A percentile compares a stretch with the other conserved stretches of the same genome.
phyloP scores from a whole-genome alignment of 148 eudicot species.

The Chenopodium album region DNA sequence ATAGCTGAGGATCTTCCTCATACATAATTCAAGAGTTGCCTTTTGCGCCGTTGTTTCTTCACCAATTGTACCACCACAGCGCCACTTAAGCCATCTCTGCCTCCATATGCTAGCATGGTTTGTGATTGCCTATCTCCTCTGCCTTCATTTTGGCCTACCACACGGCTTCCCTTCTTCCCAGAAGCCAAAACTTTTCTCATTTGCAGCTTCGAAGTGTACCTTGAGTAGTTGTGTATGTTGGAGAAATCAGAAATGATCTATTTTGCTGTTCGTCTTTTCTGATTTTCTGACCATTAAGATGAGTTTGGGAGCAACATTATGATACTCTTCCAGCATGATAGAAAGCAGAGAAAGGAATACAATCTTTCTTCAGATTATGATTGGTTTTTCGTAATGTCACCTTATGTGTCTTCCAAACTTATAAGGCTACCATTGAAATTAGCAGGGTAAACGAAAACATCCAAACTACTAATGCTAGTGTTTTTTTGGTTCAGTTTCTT shows the following conservation, averaged over 20 bases:
- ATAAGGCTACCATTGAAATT: no score
- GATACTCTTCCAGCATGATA: not conserved
- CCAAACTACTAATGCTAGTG: no score
- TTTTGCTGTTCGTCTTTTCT: no score
- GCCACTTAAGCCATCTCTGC: not conserved
- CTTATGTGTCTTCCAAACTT: no score
- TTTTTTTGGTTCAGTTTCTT: no score
- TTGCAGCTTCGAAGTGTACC: not conserved
- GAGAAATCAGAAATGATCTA: not conserved
- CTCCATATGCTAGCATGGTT: not conserved
- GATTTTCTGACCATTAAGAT: not conserved
- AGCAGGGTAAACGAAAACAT: no score
- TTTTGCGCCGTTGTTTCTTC: not conserved
- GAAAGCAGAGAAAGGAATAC: not conserved
- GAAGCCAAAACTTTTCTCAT: not conserved
- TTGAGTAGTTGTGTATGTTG: not conserved
- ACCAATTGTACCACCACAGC: not conserved
- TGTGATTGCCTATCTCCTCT: not conserved
- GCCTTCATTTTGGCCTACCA: not conserved
- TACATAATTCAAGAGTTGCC: not conserved
- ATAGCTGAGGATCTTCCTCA: no score
- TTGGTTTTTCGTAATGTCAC: no score
- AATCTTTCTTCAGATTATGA: no score
- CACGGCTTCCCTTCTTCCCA: not conserved
- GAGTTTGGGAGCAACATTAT: not conserved